Evolutionary conservation across 352 stramenopile genomes (phyloP).

Genomic region (Phytophthora pini): DNA sequence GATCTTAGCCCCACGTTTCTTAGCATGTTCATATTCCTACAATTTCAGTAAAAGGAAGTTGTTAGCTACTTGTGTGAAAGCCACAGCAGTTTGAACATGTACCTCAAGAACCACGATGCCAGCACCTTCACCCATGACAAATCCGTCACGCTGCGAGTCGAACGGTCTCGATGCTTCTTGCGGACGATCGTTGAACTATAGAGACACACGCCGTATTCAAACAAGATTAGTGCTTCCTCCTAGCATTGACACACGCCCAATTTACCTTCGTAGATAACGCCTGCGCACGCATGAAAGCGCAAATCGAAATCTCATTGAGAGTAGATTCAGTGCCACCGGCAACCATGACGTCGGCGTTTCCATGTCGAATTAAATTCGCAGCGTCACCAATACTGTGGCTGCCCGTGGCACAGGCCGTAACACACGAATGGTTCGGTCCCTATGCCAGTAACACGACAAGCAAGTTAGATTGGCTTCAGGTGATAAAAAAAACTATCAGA

Average conservation of each 20-base stretch:
- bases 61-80: background rate
- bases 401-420: constrained; percentile 97
- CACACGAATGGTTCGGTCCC: constrained; percentile 97
- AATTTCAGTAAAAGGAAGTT: background rate
- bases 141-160: constrained; percentile 94
- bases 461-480: background rate
- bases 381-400: constrained; percentile 97
- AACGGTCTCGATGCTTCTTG: constrained; percentile 94
- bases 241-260: background rate
- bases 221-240: background rate
- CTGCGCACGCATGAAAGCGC: constrained; percentile 95
- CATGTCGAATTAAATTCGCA: constrained; percentile 86
- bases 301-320: constrained; percentile 94
- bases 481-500: background rate
- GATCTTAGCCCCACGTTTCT: constrained; percentile 92
- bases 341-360: constrained; percentile 96
- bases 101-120: constrained; percentile 75
- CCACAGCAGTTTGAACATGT: background rate
- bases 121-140: constrained; percentile 95
- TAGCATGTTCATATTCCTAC: constrained; percentile 92
- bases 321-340: constrained; percentile 95
- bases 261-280: constrained; percentile 92
- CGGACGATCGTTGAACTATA: constrained; percentile 94
- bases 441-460: constrained; percentile 17
- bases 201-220: background rate